Percentiles rank a stretch among this genome's conserved stretches.
These are phyloP conservation scores for Hymenoscyphus fraxineus DNA, from an alignment of 2,329 filamentous ascomycete species.

Conservation along the genomic window DNA sequence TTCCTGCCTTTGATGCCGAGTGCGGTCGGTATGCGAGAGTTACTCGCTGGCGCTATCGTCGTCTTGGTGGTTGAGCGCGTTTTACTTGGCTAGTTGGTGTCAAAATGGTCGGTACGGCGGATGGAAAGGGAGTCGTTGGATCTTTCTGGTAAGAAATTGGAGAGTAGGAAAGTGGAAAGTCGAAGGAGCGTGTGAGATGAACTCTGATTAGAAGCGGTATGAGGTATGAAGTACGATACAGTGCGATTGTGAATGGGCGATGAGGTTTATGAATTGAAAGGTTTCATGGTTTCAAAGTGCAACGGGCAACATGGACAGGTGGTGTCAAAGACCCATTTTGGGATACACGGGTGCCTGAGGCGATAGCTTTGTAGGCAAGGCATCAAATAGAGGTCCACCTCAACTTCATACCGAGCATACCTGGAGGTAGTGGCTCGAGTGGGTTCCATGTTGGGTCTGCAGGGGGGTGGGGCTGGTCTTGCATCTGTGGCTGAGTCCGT, in stretches of 20 bases:
- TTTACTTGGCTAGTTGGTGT: not conserved
- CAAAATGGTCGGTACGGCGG: not conserved
- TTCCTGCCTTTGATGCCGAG: not conserved
- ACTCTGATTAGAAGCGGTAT: constrained; percentile 19
- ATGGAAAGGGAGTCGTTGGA: not conserved
- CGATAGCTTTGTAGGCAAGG: too few species aligned
- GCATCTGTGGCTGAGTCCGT: too few species aligned
- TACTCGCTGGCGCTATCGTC: not conserved
- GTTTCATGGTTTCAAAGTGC: not conserved
- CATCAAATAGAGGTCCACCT: too few species aligned
- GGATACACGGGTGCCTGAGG: not conserved
- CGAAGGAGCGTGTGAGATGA: constrained; percentile 23
- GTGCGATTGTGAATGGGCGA: not conserved
- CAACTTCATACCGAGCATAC: too few species aligned
- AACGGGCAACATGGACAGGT: not conserved
- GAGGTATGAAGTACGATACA: not conserved
- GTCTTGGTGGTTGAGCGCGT: not conserved
- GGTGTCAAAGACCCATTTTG: not conserved
- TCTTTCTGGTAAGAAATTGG: not conserved
- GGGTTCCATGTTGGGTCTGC: too few species aligned
- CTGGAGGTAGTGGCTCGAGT: too few species aligned
- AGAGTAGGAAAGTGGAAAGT: not conserved
- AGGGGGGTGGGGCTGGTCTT: too few species aligned
- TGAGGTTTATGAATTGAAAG: not conserved
- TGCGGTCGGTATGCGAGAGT: not conserved